Evolutionary conservation across 2,329 filamentous ascomycete species (phyloP).

Genomic region (Periconia sp.): DNA sequence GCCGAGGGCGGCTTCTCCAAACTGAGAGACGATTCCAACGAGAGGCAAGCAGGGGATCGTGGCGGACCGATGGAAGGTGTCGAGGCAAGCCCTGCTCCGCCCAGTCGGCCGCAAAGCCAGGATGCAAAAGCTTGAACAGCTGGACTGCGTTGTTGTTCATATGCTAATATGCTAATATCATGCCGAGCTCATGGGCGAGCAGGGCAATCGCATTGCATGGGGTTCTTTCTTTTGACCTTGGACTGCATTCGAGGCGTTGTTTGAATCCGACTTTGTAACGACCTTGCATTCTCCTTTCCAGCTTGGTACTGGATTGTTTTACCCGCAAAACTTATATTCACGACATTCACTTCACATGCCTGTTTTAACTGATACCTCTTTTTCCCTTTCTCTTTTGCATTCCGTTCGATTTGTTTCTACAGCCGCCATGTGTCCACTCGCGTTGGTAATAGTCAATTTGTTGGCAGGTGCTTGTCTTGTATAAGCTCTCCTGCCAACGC

Average conservation of each 20-base stretch:
- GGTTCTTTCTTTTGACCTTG: background rate
- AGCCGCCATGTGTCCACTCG: too few species aligned
- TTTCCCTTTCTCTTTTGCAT: conserved; percentile 10
- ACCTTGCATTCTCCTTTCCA: background rate
- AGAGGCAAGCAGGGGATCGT: conserved; percentile 20
- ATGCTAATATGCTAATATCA: background rate
- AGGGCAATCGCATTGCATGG: background rate
- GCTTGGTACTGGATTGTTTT: conserved; percentile 10
- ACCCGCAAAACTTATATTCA: conserved; percentile 14
- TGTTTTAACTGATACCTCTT: conserved; percentile 32
- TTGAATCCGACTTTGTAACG: conserved; percentile 1
- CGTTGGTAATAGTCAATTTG: too few species aligned
- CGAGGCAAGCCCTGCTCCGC: conserved; percentile 20
- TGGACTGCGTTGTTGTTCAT: background rate
- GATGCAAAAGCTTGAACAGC: conserved; percentile 13
- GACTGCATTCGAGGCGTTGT: conserved; percentile 2
- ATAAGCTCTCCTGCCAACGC: too few species aligned
- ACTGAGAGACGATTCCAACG: conserved; percentile 11
- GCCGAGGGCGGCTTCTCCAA: conserved; percentile 24
- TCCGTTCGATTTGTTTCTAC: background rate
- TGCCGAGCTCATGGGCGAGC: background rate
- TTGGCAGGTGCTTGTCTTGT: too few species aligned
- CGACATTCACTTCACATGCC: conserved; percentile 35
- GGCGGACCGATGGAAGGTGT: conserved; percentile 25
- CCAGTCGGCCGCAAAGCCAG: conserved; percentile 12